phyloP scores from a whole-genome alignment of 371 early-diverging fungal genomes.

The Capillidium heterosporum region DNA sequence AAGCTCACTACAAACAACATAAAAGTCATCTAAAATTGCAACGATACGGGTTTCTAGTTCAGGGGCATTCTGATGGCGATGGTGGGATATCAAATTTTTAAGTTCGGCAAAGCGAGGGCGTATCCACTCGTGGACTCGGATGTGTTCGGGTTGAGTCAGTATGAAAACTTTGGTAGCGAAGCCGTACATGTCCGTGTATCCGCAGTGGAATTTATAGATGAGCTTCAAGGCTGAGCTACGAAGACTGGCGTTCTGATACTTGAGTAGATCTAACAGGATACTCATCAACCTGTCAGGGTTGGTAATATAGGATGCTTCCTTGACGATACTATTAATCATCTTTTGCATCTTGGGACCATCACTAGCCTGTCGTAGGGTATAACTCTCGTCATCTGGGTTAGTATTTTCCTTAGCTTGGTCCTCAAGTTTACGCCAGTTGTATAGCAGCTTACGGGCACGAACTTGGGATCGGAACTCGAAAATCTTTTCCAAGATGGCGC shows the following conservation, averaged over 20 bases:
- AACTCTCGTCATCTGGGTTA: slow-evolving; percentile 7
- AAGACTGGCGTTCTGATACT: slow-evolving; percentile 23
- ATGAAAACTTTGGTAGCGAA: slow-evolving; percentile 14
- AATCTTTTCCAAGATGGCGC: slow-evolving; percentile 23
- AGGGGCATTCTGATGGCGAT: slow-evolving; percentile 8
- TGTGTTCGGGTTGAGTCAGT: slow-evolving; percentile 17
- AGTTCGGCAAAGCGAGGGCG: slow-evolving; percentile 12
- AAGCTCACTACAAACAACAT: slow-evolving; percentile 14
- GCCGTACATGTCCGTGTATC: slow-evolving; percentile 15
- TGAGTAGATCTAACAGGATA: slow-evolving; percentile 25
- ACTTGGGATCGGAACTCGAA: slow-evolving; percentile 22
- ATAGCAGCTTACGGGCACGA: slow-evolving; percentile 15
- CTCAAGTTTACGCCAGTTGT: slow-evolving; percentile 14
- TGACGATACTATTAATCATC: slow-evolving; percentile 11
- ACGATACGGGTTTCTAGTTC: slow-evolving; percentile 10
- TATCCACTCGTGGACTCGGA: slow-evolving; percentile 18
- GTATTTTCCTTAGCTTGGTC: slow-evolving; percentile 11
- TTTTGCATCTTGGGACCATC: slow-evolving; percentile 8
- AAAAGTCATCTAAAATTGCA: slow-evolving; percentile 13
- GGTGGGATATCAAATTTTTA: slow-evolving; percentile 9
- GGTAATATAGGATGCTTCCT: slow-evolving; percentile 14
- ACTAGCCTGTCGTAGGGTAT: no score
- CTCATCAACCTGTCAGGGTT: slow-evolving; percentile 21
- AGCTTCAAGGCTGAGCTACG: slow-evolving; percentile 22
- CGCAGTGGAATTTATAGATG: slow-evolving; percentile 25